phyloP scores from a whole-genome alignment of 352 stramenopile species.

The Globisporangium radiosum region DNA sequence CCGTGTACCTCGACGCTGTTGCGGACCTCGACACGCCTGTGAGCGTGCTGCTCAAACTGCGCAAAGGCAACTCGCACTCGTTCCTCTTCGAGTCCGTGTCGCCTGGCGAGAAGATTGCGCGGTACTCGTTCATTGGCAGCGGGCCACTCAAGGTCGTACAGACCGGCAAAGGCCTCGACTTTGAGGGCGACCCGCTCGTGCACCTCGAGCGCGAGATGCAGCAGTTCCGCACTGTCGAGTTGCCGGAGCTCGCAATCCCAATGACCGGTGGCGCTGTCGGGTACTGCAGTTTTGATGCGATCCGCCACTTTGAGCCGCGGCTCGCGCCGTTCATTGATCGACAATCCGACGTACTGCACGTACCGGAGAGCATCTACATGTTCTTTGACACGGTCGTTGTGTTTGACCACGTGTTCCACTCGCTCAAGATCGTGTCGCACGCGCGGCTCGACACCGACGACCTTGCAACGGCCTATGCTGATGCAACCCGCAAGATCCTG shows the following conservation, averaged over 20 bases:
- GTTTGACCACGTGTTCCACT: conserved; percentile 89
- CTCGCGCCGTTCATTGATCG: conserved; percentile 68
- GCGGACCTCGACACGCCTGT: conserved; percentile 86
- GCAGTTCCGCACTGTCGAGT: conserved; percentile 49
- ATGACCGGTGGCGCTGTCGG: conserved; percentile 85
- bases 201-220: conserved; percentile 81
- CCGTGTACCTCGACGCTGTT: conserved; percentile 78
- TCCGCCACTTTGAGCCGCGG: conserved; percentile 85
- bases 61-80: conserved; percentile 65
- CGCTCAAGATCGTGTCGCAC: conserved; percentile 86
- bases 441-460: conserved; percentile 62
- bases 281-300: conserved; percentile 86
- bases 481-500: conserved; percentile 68
- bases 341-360: conserved; percentile 72
- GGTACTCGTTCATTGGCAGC: conserved; percentile 87
- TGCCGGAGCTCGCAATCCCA: conserved; percentile 72
- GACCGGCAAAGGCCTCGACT: conserved; percentile 52
- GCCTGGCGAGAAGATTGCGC: conserved; percentile 80
- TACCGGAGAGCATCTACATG: conserved; percentile 89
- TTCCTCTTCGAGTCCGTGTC: conserved; percentile 86
- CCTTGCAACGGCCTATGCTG: conserved; percentile 58
- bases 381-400: conserved; percentile 87
- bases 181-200: conserved; percentile 62
- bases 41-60: conserved; percentile 85
- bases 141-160: conserved; percentile 70